Evolutionary conservation across 768 basidiomycete genomes (phyloP).

Genomic region (Trametes villosa): DNA sequence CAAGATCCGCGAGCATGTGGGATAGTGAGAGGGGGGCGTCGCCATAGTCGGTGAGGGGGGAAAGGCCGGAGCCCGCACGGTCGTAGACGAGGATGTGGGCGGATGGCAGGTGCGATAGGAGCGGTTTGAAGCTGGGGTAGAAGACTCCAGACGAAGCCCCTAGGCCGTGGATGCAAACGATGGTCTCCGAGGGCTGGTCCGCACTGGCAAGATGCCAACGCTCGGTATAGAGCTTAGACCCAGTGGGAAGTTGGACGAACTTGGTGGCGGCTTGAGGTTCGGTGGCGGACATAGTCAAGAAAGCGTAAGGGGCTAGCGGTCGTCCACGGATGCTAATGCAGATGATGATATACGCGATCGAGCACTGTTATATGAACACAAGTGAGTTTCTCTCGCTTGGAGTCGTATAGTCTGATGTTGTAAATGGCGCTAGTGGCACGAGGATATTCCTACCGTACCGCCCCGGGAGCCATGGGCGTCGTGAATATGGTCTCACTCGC

Average conservation of each 20-base stretch:
- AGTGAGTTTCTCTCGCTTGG: too few species aligned
- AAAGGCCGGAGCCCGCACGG: neutral
- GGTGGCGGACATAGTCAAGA: neutral
- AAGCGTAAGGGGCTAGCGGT: neutral
- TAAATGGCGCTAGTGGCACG: neutral
- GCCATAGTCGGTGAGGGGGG: neutral
- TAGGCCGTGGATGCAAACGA: neutral
- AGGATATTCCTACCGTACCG: neutral
- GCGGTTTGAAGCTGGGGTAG: constrained; percentile 4
- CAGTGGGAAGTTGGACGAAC: neutral
- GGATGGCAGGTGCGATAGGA: neutral
- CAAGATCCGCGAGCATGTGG: constrained; percentile 6
- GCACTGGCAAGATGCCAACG: neutral
- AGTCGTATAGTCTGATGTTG: neutral
- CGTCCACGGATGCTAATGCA: too few species aligned
- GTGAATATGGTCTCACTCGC: too few species aligned
- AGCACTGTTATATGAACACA: too few species aligned
- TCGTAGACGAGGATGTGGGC: neutral
- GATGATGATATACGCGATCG: neutral
- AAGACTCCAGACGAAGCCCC: neutral
- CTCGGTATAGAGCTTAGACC: constrained; percentile 2
- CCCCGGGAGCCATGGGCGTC: neutral
- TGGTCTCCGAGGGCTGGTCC: neutral
- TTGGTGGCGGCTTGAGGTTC: neutral
- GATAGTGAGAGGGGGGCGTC: neutral